A percentile compares a stretch with the other conserved stretches of the same genome.
Evolutionary conservation across 2,329 filamentous ascomycete species (phyloP).

Genomic region (Aspergillus pseudotamarii): DNA sequence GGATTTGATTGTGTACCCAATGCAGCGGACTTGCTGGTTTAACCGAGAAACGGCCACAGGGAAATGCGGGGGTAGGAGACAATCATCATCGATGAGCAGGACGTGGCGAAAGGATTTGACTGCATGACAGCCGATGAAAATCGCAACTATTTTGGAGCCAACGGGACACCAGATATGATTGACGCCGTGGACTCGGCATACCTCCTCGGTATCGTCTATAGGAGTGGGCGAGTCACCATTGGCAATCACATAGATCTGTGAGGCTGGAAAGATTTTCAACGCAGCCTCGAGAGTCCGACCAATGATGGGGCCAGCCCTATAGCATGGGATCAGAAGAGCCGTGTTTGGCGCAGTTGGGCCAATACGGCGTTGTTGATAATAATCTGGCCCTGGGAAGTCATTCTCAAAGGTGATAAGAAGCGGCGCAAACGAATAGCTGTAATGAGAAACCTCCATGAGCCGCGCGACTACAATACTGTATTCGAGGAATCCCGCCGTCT

Average conservation of each 20-base stretch:
- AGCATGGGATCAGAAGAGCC: conserved; percentile 52
- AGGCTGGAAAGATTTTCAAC: conserved; percentile 49
- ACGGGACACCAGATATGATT: conserved; percentile 54
- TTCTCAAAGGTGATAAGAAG: conserved; percentile 38
- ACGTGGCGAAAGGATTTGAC: conserved; percentile 50
- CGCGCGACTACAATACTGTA: not conserved
- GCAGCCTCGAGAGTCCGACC: conserved; percentile 48
- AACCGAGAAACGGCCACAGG: conserved; percentile 51
- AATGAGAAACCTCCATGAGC: not conserved
- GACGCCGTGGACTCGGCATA: conserved; percentile 49
- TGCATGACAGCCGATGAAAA: conserved; percentile 53
- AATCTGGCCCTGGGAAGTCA: conserved; percentile 28
- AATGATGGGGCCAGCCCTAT: conserved; percentile 49
- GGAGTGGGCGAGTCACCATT: conserved; percentile 53
- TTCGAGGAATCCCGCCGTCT: not conserved
- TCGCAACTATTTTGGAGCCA: conserved; percentile 54
- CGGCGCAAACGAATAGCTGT: conserved; percentile 34
- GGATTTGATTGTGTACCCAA: conserved; percentile 55
- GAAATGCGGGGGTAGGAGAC: conserved; percentile 51
- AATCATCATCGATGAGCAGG: conserved; percentile 55
- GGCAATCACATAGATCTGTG: conserved; percentile 52
- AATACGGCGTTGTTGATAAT: conserved; percentile 19
- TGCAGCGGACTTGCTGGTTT: conserved; percentile 45
- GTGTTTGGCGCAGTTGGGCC: conserved; percentile 35
- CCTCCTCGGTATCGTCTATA: conserved; percentile 51